Percentiles rank a stretch among this genome's conserved stretches.
Conservation (phyloP, 108 stramenopile species). For the Discostella pseudostelligera region DNA sequence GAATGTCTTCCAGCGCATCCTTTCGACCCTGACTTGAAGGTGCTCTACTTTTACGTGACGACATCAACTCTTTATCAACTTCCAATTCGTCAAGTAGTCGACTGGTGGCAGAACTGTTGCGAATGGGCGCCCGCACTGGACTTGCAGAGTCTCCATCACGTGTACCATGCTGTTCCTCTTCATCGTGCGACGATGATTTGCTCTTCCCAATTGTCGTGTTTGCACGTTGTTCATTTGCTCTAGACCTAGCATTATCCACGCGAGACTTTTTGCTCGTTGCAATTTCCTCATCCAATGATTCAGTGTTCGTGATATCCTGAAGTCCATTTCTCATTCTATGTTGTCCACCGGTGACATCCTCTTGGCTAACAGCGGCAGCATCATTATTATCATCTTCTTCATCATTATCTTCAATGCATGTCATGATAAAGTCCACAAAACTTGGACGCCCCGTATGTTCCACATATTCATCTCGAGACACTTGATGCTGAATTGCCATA, state of each 20-base stretch:
- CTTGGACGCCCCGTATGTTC: slow-evolving; percentile 42
- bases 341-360: background rate
- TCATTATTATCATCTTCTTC: slow-evolving; percentile 40
- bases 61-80: slow-evolving; percentile 31
- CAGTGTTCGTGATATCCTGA: slow-evolving; percentile 16
- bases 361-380: background rate
- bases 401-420: slow-evolving; percentile 50
- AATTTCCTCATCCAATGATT: slow-evolving; percentile 9
- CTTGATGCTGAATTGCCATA: slow-evolving; percentile 79
- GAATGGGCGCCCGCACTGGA: slow-evolving; percentile 1
- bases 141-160: slow-evolving; percentile 9
- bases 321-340: background rate
- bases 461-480: slow-evolving; percentile 25
- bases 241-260: background rate
- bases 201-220: background rate
- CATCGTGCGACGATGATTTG: slow-evolving; percentile 7
- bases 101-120: slow-evolving; percentile 12
- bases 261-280: background rate
- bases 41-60: slow-evolving; percentile 12
- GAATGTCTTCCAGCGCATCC: slow-evolving; percentile 41
- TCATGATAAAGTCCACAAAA: slow-evolving; percentile 72
- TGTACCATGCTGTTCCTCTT: background rate
- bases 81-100: slow-evolving; percentile 39
- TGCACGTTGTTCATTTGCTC: background rate
- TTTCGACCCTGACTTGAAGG: slow-evolving; percentile 16